Evolutionary conservation across 2,329 filamentous ascomycete species (phyloP), one percentile per base, ranked within the genome.

Genomic region (Drechslerella coelobrocha): DNA sequence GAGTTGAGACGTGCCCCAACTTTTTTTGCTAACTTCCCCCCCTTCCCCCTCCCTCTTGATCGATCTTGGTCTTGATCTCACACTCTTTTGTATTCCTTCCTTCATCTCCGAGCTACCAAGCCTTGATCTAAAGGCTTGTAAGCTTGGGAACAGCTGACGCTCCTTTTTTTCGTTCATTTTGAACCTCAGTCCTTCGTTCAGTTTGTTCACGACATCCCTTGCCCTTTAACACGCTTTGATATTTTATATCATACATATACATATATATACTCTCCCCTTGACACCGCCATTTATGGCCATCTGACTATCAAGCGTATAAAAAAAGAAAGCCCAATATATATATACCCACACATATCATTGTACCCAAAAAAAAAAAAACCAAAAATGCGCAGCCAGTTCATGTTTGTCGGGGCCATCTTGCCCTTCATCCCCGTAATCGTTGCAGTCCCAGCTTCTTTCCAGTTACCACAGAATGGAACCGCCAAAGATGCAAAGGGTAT

Each of bases 351-450:
- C 5, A 10, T 19, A 45, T 41, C n/a, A 41, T 21, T 45, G 21
- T 17, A 14, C 14, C n/a, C n/a, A n/a, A n/a, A n/a, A n/a, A n/a
- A n/a, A n/a, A 31, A 31, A 6, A 12, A 6, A 6, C 29, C 21
- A 14, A 45, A 45, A 45, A 45, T 45, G 41, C 41, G 41, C 41
- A 45, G 41, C 41, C 8, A 21, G 10, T 19, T 45, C 17, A 19
- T 45, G 5, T 5, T n/a, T 21, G 17, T 23, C 14, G 8, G 41
- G 17, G 41, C 17, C 19, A 45, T 45, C 17, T 5, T 45, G 10
- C 41, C 41, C 10, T 45, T 6, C 17, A 2, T 45, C 2, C 41
- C 41, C 17, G 9, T 6, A 4, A 45, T 45, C 19, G 41, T 19
- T n/a, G 41, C 41, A 17, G 21, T 45, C 2, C 41, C 41, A 10